A percentile compares a stretch with the other conserved stretches of the same genome.
These are phyloP conservation scores for Globisporangium paroecandrum DNA, from an alignment of 352 stramenopile species.

Conservation along the genomic window DNA sequence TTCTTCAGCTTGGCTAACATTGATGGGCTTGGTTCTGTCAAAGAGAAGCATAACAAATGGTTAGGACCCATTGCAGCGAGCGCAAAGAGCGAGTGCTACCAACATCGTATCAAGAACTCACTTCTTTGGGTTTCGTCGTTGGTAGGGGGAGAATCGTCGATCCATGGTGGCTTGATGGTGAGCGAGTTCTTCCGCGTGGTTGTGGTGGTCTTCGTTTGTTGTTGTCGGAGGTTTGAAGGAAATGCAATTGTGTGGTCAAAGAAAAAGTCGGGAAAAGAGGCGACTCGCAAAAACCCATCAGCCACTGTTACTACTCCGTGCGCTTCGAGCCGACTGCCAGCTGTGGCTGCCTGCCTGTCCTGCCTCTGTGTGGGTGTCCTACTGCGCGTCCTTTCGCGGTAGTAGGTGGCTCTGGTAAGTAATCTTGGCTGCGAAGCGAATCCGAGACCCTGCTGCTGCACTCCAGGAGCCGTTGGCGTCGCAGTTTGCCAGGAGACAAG, in stretches of 20 bases:
- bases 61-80: conserved; percentile 1
- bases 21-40: conserved; percentile 2
- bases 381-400: background rate
- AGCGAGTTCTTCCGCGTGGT: conserved; percentile 3
- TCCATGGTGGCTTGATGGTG: conserved; percentile 14
- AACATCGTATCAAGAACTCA: conserved; percentile 2
- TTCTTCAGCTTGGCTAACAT: conserved; percentile 6
- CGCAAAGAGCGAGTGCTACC: background rate
- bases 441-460: background rate
- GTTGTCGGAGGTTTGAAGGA: conserved; percentile 16
- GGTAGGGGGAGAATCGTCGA: conserved; percentile 18
- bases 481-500: conserved; percentile 5
- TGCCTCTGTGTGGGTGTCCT: background rate
- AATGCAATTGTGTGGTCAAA: conserved; percentile 15
- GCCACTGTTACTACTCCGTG: background rate
- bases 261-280: conserved; percentile 19
- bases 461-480: conserved; percentile 7
- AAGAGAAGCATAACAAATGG: background rate
- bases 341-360: background rate
- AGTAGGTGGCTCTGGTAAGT: background rate
- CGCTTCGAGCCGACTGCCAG: too few species aligned
- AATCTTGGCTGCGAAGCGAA: conserved; percentile 9
- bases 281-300: conserved; percentile 1
- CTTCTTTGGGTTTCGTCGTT: conserved; percentile 11
- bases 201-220: background rate